Base-by-base conservation (phyloP, 495 filamentous ascomycete genomes). In the Neurospora discreta region DNA sequence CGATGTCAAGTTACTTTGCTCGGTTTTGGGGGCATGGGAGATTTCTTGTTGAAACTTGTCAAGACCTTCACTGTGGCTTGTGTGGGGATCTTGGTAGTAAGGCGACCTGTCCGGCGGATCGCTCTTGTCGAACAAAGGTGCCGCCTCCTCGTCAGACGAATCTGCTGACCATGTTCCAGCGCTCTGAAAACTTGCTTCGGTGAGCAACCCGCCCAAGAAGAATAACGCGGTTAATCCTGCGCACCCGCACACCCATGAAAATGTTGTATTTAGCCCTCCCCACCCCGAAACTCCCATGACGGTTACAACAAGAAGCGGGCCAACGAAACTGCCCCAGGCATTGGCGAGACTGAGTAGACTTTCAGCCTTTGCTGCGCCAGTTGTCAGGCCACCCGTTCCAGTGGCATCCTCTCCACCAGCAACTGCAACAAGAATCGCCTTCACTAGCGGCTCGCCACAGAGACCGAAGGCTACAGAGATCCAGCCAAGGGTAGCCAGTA, bases 121-220 rank as follows among this genome's bases (percentile, higher is more conserved):
- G 16, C 20, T 42, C 15, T 39, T 71, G 38, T 70, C 73, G 38
- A 79, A 42, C 16, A 79, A 70, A 38, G 77, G 76, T 8, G 74
- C 77, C 7, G 78, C 73, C 39, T 80, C 78, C 58, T 78, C 78
- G 33, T 77, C 77, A 8, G 33, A 52, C 36, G 38, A 26, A 2
- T 52, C 18, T n/a, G 39, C 71, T 6, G 5, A 41, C 44, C 26
- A 65, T n/a, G 43, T 39, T 23, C n/a, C 43, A 39, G 39, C 30
- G 26, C 52, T 11, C 0, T 71, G 46, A 2, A 67, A n/a, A 13
- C 41, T 39, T 1, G 71, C 70, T 36, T 58, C 73, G 11, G 74
- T 72, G 38, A 79, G 75, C 78, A 74, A 79, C 52, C 78, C 78
- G 39, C 76, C 75, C 18, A 80, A 26, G 60, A 76, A 80, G 1